Conservation (phyloP, 495 filamentous ascomycete species). For the Parmelia sp. region DNA sequence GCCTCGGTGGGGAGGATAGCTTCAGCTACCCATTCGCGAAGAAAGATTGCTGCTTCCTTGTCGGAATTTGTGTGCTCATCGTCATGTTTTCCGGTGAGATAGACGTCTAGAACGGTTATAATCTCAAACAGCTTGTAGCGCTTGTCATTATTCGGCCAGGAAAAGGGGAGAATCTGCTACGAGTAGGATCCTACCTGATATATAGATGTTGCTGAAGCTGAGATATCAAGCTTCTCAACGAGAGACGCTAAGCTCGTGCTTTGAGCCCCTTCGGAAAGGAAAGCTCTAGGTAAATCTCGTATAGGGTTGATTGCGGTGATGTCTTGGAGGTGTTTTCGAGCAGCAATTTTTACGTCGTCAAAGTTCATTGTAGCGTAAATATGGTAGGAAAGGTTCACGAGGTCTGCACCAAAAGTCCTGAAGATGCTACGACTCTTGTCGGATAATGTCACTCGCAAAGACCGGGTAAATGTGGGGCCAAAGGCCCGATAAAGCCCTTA, state of each 20-base stretch:
- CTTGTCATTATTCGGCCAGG: neutral
- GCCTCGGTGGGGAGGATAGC: constrained; percentile 18
- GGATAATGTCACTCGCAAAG: no score
- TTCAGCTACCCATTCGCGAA: constrained; percentile 17
- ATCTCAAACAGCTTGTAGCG: constrained; percentile 5
- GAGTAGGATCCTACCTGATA: neutral
- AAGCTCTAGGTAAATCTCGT: neutral
- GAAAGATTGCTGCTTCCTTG: constrained; percentile 2
- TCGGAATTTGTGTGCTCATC: neutral
- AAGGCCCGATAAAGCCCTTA: no score
- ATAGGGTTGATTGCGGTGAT: constrained; percentile 2
- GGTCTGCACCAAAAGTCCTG: no score
- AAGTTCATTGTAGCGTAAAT: neutral
- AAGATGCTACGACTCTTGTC: no score
- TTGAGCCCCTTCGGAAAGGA: neutral
- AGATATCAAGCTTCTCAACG: neutral
- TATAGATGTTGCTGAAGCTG: neutral
- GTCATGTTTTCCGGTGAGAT: constrained; percentile 1
- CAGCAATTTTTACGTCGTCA: neutral
- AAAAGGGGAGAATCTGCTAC: neutral
- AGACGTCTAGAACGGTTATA: neutral
- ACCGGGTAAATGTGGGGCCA: no score
- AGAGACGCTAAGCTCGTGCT: constrained; percentile 5
- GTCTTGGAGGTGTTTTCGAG: neutral
- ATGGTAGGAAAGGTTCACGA: neutral